Conservation (phyloP, 1,284 basidiomycete species). For the Trichosporon asahii region DNA sequence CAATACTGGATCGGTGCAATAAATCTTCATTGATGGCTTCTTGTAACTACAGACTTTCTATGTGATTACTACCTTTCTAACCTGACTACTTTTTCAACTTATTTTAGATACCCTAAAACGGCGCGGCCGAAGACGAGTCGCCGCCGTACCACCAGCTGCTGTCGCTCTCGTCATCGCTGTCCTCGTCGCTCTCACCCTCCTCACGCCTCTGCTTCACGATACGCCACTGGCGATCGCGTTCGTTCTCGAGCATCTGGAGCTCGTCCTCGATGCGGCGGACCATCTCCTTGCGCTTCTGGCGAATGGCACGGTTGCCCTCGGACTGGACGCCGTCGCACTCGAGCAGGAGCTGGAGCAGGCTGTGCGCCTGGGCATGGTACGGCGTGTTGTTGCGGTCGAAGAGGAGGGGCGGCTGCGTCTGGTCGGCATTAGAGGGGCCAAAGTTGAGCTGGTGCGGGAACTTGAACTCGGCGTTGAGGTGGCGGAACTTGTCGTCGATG, state of each 20-base stretch:
- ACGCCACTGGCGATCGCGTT: constrained; percentile 50
- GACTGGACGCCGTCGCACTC: constrained; percentile 66
- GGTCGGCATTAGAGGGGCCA: constrained; percentile 24
- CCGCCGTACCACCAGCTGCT: neutral
- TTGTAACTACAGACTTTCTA: too few relatives aligned
- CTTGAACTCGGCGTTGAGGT: constrained; percentile 32
- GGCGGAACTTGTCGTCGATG: constrained; percentile 34
- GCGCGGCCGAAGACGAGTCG: neutral
- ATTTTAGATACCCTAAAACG: too few relatives aligned
- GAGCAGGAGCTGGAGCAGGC: constrained; percentile 61
- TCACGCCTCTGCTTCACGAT: constrained; percentile 36
- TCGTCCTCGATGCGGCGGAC: constrained; percentile 64
- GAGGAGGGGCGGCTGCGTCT: constrained; percentile 43
- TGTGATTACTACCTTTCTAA: neutral
- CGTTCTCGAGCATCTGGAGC: constrained; percentile 57
- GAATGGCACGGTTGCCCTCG: constrained; percentile 60
- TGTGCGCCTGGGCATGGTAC: constrained; percentile 61
- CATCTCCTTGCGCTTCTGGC: constrained; percentile 60
- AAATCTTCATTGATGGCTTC: too few relatives aligned
- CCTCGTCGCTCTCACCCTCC: constrained; percentile 35
- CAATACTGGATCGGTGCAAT: too few relatives aligned
- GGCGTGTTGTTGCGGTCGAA: constrained; percentile 60
- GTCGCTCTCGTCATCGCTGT: constrained; percentile 22
- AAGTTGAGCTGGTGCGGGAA: constrained; percentile 45
- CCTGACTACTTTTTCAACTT: neutral